Evolutionary conservation across 202 grass and related monocot genomes (phyloP), one percentile per base, ranked within the genome.

Genomic region (Musa balbisiana): DNA sequence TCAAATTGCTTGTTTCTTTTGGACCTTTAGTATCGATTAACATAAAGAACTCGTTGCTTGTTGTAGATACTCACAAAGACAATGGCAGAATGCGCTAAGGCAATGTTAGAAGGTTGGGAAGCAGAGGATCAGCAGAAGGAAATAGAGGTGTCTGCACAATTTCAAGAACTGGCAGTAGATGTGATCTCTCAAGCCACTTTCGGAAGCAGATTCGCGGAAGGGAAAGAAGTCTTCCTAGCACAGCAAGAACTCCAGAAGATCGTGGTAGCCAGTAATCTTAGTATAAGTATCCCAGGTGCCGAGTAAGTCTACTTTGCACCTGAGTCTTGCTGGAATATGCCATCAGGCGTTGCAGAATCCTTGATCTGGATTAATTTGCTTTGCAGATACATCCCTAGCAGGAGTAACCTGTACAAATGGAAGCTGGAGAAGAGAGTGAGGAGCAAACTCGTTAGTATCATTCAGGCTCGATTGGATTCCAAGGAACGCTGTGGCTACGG

Each of bases 351-450:
- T 43, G 33, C 33, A 43, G 33, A 43, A 43, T 43, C 29, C 29
- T 4, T 6, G 33, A 43, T 43, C 33, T 43, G 33, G 33, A 43
- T 43, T 43, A 4, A 43, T 55, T 1, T 9, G 26, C 10, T 54
- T 54, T 0, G 25, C 14, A 62, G 58, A 13, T 51, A 51, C 11
- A 3, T 85, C 72, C 86, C 86, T 15, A 82, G 75, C 0, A 26
- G 4, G 2, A 82, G 62, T 51, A 88, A 85, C 49, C 6, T 74
- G 66, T 23, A 23, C 8, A 25, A 33, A 13, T 85, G 82, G 82
- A 79, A 59, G 1, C 55, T 88, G 0, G 78, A 88, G 20, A 85
- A 11, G 21, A 68, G 73, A 56, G 74, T 88, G 73, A 52, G 76
- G 43, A 16, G 51, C 22, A 88, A 50, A 71, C 78, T 85, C 1